Conservation (phyloP, 306 rosid species). For the Senna siamea region DNA sequence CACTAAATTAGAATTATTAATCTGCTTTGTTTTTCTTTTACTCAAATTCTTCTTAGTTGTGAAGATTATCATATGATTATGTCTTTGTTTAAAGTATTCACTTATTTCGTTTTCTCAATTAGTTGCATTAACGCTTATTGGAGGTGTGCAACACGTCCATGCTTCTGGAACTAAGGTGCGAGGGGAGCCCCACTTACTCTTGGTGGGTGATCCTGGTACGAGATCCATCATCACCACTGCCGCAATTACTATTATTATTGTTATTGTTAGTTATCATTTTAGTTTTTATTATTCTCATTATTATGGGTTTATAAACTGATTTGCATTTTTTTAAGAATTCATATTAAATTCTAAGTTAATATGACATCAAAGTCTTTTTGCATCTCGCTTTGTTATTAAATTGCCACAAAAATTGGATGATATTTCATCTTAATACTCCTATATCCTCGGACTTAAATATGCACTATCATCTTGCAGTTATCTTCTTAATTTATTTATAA, state of each 20-base stretch:
- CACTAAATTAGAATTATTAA: not conserved
- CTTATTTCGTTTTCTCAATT: slow-evolving; percentile 40
- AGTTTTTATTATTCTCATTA: slow-evolving; percentile 13
- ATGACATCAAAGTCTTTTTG: slow-evolving; percentile 4
- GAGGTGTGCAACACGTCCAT: slow-evolving; percentile 96
- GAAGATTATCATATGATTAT: too few relatives aligned
- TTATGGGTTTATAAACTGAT: not conserved
- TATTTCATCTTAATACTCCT: not conserved
- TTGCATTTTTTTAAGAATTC: slow-evolving; percentile 6
- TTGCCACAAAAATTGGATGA: slow-evolving; percentile 27
- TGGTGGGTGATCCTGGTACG: slow-evolving; percentile 98
- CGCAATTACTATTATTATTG: not conserved
- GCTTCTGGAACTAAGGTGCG: slow-evolving; percentile 91
- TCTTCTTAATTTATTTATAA: slow-evolving; percentile 20
- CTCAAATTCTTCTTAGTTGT: not conserved
- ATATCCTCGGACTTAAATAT: slow-evolving; percentile 13
- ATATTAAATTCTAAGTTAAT: not conserved
- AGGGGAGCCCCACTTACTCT: slow-evolving; percentile 93
- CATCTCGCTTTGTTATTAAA: slow-evolving; percentile 25
- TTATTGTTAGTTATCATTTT: slow-evolving; percentile 25
- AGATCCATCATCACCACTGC: slow-evolving; percentile 12
- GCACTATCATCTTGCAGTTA: slow-evolving; percentile 28
- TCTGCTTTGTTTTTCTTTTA: not conserved
- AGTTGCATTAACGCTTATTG: slow-evolving; percentile 92
- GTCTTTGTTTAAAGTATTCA: slow-evolving; percentile 17